These are phyloP conservation scores for Fusarium neocosmosporiellum DNA, from an alignment of 2,329 filamentous ascomycete genomes.

Conservation along the genomic window DNA sequence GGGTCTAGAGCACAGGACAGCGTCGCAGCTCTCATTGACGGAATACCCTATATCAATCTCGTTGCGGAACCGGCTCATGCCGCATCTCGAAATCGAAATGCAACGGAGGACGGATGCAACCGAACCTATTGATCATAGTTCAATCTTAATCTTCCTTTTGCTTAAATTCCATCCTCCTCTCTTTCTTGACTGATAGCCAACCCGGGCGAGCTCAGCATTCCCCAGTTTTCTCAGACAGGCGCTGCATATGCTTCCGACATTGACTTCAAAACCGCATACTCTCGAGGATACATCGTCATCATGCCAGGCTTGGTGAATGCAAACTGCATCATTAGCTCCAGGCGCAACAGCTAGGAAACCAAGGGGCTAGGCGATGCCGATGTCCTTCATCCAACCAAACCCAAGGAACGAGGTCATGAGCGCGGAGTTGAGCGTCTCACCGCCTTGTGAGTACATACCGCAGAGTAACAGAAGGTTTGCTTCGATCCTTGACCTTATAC, in stretches of 20 bases:
- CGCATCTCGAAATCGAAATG: background rate
- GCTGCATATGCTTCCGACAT: background rate
- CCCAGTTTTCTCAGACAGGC: background rate
- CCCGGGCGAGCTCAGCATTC: background rate
- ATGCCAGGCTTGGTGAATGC: background rate
- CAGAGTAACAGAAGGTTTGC: background rate
- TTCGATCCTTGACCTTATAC: too few species aligned
- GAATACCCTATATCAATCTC: background rate
- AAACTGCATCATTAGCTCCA: background rate
- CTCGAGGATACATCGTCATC: background rate
- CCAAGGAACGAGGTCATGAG: background rate
- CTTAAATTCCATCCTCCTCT: background rate
- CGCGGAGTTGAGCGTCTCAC: background rate
- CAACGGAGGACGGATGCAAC: background rate
- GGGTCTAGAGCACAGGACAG: background rate
- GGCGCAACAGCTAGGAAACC: background rate
- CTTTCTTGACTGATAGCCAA: background rate
- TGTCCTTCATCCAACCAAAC: background rate
- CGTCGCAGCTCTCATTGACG: background rate
- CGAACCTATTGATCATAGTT: background rate
- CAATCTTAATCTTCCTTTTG: background rate
- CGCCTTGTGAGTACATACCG: background rate
- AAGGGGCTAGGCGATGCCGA: background rate
- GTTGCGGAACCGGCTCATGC: background rate
- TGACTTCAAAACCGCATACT: background rate